Evolutionary conservation across 805 yeast species (phyloP).

Genomic region (Candida tallmaniae): DNA sequence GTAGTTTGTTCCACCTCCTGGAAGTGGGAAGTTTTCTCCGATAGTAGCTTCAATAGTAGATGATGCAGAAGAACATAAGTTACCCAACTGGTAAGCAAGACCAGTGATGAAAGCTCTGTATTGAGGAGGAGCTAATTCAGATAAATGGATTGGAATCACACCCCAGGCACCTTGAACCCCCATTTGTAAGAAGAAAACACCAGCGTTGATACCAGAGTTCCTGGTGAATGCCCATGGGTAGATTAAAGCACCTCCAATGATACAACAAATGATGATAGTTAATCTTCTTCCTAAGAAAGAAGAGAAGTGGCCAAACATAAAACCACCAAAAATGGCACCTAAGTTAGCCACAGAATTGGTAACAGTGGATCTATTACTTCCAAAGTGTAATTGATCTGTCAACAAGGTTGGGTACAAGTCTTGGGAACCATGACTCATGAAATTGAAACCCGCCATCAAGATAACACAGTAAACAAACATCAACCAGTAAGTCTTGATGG

Average conservation of each 20-base stretch:
- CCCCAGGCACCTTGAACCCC: constrained; percentile 73
- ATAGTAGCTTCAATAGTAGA: constrained; percentile 65
- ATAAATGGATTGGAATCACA: constrained; percentile 56
- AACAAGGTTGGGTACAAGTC: constrained; percentile 40
- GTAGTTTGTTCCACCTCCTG: constrained; percentile 39
- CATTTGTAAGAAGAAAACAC: constrained; percentile 57
- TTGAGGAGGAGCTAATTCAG: constrained; percentile 59
- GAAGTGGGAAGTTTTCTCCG: constrained; percentile 46
- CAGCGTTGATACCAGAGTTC: constrained; percentile 46
- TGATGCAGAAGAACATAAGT: constrained; percentile 61
- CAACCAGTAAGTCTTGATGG: constrained; percentile 51
- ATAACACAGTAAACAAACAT: constrained; percentile 52
- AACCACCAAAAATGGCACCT: constrained; percentile 40
- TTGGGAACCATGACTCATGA: constrained; percentile 41
- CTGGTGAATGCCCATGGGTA: constrained; percentile 35
- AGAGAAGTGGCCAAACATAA: constrained; percentile 42
- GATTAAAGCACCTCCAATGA: constrained; percentile 36
- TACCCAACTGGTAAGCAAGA: constrained; percentile 63
- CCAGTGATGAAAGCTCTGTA: constrained; percentile 62
- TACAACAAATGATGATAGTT: constrained; percentile 25
- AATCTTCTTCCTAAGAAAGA: constrained; percentile 36
- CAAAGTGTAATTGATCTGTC: constrained; percentile 28
- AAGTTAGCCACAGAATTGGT: constrained; percentile 38
- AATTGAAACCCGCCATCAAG: constrained; percentile 39
- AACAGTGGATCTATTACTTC: constrained; percentile 30